These are phyloP conservation scores for Clausena lansium DNA, from an alignment of 345 rosid genomes.

Conservation along the genomic window DNA sequence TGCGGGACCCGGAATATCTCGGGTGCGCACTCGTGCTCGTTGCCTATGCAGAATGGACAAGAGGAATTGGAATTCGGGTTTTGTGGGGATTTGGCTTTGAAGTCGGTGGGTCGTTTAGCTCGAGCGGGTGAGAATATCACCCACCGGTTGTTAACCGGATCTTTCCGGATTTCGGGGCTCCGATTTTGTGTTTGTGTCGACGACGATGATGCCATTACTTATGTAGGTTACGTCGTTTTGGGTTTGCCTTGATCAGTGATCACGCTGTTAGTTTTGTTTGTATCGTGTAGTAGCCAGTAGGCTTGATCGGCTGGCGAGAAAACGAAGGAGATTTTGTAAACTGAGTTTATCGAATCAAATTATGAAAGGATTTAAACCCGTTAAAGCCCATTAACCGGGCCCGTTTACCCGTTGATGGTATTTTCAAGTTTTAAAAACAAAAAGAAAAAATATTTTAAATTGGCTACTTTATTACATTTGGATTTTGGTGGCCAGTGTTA, in stretches of 20 bases:
- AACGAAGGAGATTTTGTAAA: too few relatives aligned
- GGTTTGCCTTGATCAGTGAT: background rate
- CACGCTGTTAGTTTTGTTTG: background rate
- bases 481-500: too few relatives aligned
- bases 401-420: too few relatives aligned
- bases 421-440: too few relatives aligned
- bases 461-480: too few relatives aligned
- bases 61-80: constrained; percentile 26
- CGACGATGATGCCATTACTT: constrained; percentile 15
- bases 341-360: too few relatives aligned
- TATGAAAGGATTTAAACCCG: too few relatives aligned
- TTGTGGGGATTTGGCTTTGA: constrained; percentile 67
- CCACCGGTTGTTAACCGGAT: constrained; percentile 62
- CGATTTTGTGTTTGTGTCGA: constrained; percentile 11
- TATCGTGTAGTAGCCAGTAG: too few relatives aligned
- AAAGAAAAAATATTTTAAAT: too few relatives aligned
- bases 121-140: constrained; percentile 76
- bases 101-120: constrained; percentile 73
- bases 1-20: constrained; percentile 76
- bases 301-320: background rate
- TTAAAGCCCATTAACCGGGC: too few relatives aligned
- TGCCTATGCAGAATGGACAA: constrained; percentile 84
- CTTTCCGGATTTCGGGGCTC: constrained; percentile 65
- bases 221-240: background rate
- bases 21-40: constrained; percentile 79